These are phyloP conservation scores for Brachypodium distachyon DNA, from an alignment of 202 grass and related monocot genomes.

Conservation along the genomic window DNA sequence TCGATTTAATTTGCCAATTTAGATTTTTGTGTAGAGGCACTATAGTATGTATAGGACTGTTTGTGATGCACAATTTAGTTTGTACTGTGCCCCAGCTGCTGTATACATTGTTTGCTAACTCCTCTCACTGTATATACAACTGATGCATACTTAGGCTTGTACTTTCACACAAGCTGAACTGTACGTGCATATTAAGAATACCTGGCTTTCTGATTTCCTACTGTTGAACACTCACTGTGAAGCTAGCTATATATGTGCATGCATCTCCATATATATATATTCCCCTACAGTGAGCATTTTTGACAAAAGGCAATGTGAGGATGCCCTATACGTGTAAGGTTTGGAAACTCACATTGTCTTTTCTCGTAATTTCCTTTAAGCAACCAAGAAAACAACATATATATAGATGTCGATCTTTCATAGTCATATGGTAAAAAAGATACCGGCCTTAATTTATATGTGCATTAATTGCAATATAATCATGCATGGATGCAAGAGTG, in stretches of 20 bases:
- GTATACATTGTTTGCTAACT: neutral
- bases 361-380: neutral
- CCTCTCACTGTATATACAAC: neutral
- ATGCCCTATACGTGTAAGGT: neutral
- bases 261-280: neutral
- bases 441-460: neutral
- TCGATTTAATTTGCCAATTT: neutral
- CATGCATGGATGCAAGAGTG: neutral
- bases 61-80: neutral
- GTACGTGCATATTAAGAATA: too few species aligned
- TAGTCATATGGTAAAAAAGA: neutral
- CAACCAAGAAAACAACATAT: neutral
- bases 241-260: neutral
- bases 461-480: neutral
- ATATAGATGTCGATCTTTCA: neutral
- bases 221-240: neutral
- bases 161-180: neutral
- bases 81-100: neutral
- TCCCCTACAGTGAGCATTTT: neutral
- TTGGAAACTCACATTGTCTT: neutral
- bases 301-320: neutral
- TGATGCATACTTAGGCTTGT: neutral
- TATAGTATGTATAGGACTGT: neutral
- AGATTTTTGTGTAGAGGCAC: neutral
- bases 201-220: slow-evolving; percentile 4